phyloP scores from a whole-genome alignment of 129 eudicot species.

The Flaveria trinervia region DNA sequence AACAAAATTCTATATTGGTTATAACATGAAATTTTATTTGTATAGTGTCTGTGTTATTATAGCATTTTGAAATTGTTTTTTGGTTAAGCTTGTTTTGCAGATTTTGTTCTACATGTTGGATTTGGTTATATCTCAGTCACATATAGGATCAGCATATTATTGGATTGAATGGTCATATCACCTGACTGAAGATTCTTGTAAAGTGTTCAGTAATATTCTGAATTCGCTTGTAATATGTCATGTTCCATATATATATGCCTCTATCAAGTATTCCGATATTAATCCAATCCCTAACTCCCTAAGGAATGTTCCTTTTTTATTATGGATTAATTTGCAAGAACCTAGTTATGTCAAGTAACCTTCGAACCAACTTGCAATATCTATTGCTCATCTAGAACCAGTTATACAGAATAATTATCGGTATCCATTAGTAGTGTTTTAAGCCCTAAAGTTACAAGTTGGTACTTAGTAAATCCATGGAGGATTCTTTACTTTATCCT shows the following conservation, averaged over 20 bases:
- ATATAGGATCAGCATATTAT: neutral
- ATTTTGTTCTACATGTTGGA: slow-evolving; percentile 1
- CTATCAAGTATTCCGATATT: slow-evolving; percentile 25
- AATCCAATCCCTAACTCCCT: slow-evolving; percentile 13
- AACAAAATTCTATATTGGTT: slow-evolving; percentile 2
- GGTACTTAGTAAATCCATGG: slow-evolving; percentile 17
- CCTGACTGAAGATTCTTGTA: slow-evolving; percentile 23
- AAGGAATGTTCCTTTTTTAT: slow-evolving; percentile 22
- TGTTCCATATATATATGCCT: slow-evolving; percentile 27
- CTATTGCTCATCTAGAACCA: slow-evolving; percentile 22
- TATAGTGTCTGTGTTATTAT: neutral
- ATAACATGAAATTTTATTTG: neutral
- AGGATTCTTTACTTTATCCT: slow-evolving; percentile 24
- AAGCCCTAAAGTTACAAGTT: slow-evolving; percentile 26
- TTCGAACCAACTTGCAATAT: slow-evolving; percentile 26
- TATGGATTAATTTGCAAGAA: slow-evolving; percentile 33
- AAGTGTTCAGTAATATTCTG: slow-evolving; percentile 17
- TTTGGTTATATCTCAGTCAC: neutral
- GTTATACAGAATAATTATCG: slow-evolving; percentile 25
- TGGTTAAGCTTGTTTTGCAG: slow-evolving; percentile 10
- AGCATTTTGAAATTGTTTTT: slow-evolving; percentile 12
- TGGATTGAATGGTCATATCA: slow-evolving; percentile 16
- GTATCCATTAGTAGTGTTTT: slow-evolving; percentile 31
- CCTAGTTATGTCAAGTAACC: slow-evolving; percentile 21
- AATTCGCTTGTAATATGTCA: slow-evolving; percentile 19